Evolutionary conservation across 1,139 yeast genomes (phyloP), one percentile per base, ranked within the genome.

Genomic region (Casaregolazyma suthepensis): DNA sequence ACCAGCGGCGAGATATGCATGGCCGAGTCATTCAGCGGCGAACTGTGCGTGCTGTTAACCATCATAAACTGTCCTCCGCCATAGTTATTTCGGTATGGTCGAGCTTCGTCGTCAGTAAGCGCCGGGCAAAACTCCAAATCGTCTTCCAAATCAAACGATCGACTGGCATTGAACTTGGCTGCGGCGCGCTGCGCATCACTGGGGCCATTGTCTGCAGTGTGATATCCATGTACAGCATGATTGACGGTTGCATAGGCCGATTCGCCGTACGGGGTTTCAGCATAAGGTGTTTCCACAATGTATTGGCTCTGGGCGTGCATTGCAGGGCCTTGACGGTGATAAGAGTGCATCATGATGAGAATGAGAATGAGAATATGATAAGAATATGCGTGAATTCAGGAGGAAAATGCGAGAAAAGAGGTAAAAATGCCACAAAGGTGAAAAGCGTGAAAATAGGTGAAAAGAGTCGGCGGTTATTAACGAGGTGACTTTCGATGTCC

Each of bases 81-180:
- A 26, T 35, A 35, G 13, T 35, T 35, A 15, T 35, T 35, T 38
- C 47, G 35, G 50, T 48, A 50, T 44, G 54, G 35, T 22, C 52
- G 51, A 51, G 58, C 51, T 45, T 66, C 67, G 47, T 67, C 69
- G 35, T 68, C 70, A n/a, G 66, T 60, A 20, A 69, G 52, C 22
- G 70, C 62, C 17, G 89, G 89, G 59, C 85, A 81, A 66, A 83
- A 84, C 67, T 82, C 88, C 52, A 78, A 66, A 62, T 83, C 89
- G 56, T 83, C 85, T 64, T 81, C 86, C 47, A 76, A 63, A 58
- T 82, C 87, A 68, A 83, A 82, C 18, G 86, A 78, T 59, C 84
- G 77, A 57, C 82, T 81, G 49, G 82, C 76, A 61, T 81, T 80
- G 61, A 82, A 75, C 61, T 78, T 76, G 50, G 38, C 37, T 22